Evolutionary conservation across 176 grass and related monocot genomes (phyloP), one percentile per base, ranked within the genome.

Genomic region (Oryza officinalis): DNA sequence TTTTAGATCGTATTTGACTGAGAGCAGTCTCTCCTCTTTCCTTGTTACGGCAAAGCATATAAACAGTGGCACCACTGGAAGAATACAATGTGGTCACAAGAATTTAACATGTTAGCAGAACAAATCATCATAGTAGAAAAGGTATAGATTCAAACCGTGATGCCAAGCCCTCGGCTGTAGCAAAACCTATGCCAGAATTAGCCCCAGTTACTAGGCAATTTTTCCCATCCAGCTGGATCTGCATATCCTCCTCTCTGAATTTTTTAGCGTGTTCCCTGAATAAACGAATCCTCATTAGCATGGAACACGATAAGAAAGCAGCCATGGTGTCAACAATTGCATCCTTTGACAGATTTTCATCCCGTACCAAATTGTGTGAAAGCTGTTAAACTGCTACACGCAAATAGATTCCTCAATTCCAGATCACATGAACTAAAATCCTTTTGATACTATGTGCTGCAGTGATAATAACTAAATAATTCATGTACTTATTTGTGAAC

Each of bases 41-140:
- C 72, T 95, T 98, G 78, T 77, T 98, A 76, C 95, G 95, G 76
- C 95, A 98, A 72, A 98, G 71, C 90, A 98, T 95, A 90, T 93
- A 98, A 30, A 98, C 91, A 44, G 86, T 98, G 61, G 95, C 95
- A 88, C 95, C 95, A 49, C 95, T 98, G 4, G 44, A 79, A 86
- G 64, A 89, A 78, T 75, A 82, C 8, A 59, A 76, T 82, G 13
- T 10, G 26, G 10, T 25, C 13, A 66, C 37, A 8, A 67, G 15
- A 10, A 13, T 65, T 23, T 26, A 27, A 63, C 17, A 14, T 74
- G 26, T 61, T 33, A 30, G 30, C 23, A 41, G 33, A 57, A 15
- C 5, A 67, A 46, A 43, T 15, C 27, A 75, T 60, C 30, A 35
- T 10, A 6, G 22, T 82, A n/a, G 67, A 25, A 33, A 78, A 63